A percentile compares a stretch with the other conserved stretches of the same genome.
Conservation (phyloP, 2,329 filamentous ascomycete species). For the Trichoderma koningii region DNA sequence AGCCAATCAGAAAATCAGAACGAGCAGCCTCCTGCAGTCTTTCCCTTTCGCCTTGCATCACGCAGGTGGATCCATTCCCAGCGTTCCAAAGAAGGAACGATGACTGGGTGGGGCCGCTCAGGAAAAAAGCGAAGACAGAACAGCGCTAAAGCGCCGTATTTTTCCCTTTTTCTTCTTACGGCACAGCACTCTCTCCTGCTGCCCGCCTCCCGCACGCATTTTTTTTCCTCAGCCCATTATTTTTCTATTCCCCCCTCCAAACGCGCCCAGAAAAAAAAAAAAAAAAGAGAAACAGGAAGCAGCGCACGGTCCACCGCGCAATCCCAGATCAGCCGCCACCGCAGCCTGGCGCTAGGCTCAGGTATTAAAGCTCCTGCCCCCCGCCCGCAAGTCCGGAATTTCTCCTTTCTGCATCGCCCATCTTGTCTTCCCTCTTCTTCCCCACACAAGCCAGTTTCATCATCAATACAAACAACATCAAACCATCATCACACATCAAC, state of each 20-base stretch:
- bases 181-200: background rate
- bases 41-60: constrained; percentile 11
- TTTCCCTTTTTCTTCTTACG: background rate
- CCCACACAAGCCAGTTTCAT: constrained; percentile 32
- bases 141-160: too few relatives aligned
- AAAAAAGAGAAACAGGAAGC: background rate
- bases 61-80: background rate
- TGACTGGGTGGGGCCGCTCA: too few relatives aligned
- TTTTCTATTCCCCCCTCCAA: constrained; percentile 26
- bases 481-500: constrained; percentile 40
- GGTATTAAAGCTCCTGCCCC: constrained; percentile 50
- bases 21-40: constrained; percentile 1
- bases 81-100: background rate
- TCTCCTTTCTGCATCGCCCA: constrained; percentile 48
- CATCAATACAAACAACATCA: constrained; percentile 34
- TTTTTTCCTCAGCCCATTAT: background rate
- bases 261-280: constrained; percentile 25
- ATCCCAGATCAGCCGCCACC: constrained; percentile 44
- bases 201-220: background rate
- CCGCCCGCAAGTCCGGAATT: constrained; percentile 43
- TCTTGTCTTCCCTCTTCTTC: constrained; percentile 35
- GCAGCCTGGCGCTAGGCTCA: constrained; percentile 36
- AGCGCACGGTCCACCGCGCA: constrained; percentile 32
- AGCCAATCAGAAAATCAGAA: constrained; percentile 14
- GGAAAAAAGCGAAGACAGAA: too few relatives aligned